Conservation (phyloP, 768 basidiomycete genomes). For the Collybia nuda region DNA sequence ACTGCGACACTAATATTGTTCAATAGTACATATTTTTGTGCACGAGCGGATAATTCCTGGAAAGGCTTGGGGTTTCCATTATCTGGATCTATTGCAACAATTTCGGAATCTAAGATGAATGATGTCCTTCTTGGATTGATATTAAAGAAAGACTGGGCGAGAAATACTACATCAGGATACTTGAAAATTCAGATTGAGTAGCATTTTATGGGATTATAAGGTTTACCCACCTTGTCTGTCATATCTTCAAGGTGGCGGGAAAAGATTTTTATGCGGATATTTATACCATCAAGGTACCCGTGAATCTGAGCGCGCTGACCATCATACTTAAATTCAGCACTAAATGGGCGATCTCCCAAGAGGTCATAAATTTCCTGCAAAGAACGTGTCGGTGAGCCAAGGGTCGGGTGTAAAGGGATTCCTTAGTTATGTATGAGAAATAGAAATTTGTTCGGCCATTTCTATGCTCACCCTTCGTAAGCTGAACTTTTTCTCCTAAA, state of each 20-base stretch:
- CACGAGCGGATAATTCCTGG: conserved; percentile 83
- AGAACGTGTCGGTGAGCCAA: conserved; percentile 85
- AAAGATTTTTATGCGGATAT: conserved; percentile 61
- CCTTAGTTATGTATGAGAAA: conserved; percentile 34
- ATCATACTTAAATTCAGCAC: conserved; percentile 91
- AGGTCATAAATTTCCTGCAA: conserved; percentile 81
- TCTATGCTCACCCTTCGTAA: conserved; percentile 62
- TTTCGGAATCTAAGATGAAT: conserved; percentile 84
- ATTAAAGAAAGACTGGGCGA: conserved; percentile 53
- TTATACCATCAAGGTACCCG: conserved; percentile 33
- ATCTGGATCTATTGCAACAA: conserved; percentile 75
- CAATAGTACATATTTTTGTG: conserved; percentile 78
- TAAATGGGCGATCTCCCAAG: conserved; percentile 64
- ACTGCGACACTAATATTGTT: conserved; percentile 77
- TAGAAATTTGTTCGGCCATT: not conserved
- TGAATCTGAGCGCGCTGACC: conserved; percentile 87
- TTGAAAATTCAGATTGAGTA: conserved; percentile 22
- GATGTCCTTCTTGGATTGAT: conserved; percentile 42
- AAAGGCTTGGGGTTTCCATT: conserved; percentile 72
- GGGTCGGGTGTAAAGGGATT: conserved; percentile 80
- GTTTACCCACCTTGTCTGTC: conserved; percentile 71
- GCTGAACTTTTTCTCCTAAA: conserved; percentile 57
- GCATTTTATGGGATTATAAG: conserved; percentile 1
- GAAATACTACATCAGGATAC: conserved; percentile 80
- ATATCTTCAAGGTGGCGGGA: conserved; percentile 90